phyloP scores from a whole-genome alignment of 2,329 filamentous ascomycete genomes.

The Xylariales sp. region DNA sequence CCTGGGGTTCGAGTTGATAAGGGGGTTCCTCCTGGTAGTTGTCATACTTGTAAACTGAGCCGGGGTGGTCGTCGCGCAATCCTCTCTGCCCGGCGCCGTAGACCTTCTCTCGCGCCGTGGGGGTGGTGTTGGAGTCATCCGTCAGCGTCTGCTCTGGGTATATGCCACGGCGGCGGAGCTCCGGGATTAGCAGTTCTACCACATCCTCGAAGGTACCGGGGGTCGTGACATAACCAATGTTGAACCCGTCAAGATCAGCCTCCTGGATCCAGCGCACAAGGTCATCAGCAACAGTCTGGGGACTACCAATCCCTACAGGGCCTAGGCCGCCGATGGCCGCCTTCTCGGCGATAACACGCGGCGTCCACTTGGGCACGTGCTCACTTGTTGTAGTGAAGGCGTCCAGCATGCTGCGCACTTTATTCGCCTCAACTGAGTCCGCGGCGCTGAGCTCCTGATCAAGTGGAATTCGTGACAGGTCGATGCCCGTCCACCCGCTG shows the following conservation, averaged over 20 bases:
- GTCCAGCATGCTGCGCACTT: conserved; percentile 43
- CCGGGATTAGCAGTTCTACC: conserved; percentile 21
- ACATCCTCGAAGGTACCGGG: conserved; percentile 23
- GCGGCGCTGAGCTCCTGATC: conserved; percentile 53
- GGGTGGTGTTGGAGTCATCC: conserved; percentile 26
- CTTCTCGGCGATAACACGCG: conserved; percentile 35
- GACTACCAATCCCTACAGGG: conserved; percentile 17
- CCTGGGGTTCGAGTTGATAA: no score
- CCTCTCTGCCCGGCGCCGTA: conserved; percentile 56
- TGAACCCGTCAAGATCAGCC: conserved; percentile 22
- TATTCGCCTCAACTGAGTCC: conserved; percentile 49
- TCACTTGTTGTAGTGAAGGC: conserved; percentile 44
- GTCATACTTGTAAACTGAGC: conserved; percentile 57
- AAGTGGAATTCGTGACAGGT: conserved; percentile 51
- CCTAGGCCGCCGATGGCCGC: conserved; percentile 33
- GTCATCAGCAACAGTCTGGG: conserved; percentile 20
- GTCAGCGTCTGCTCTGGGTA: conserved; percentile 25
- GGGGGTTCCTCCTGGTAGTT: conserved; percentile 52
- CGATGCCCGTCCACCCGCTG: conserved; percentile 56
- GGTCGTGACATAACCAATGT: conserved; percentile 21
- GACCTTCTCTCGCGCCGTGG: conserved; percentile 55
- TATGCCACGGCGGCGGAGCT: conserved; percentile 18
- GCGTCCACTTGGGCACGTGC: conserved; percentile 37
- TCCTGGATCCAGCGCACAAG: conserved; percentile 22
- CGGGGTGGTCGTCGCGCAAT: conserved; percentile 54